phyloP scores from a whole-genome alignment of 139 green algal species.

The Desmodesmus armatus region DNA sequence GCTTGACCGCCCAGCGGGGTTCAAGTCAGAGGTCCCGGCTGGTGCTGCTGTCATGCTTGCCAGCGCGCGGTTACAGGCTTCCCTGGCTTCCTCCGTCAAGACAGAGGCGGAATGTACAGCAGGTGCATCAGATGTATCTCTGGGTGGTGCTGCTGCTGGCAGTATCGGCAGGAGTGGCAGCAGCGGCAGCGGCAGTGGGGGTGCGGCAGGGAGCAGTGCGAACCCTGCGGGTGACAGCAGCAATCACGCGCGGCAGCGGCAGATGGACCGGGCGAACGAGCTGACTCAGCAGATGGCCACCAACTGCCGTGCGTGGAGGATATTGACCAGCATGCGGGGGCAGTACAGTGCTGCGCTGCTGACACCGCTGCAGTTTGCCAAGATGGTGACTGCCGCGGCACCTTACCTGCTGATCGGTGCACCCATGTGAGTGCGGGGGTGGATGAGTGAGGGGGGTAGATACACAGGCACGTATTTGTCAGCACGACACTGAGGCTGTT shows the following conservation, averaged over 20 bases:
- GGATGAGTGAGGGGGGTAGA: neutral
- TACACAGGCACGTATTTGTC: neutral
- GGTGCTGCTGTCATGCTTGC: too few species aligned
- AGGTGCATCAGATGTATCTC: too few species aligned
- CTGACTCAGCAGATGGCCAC: slow-evolving; percentile 6
- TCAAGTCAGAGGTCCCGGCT: too few species aligned
- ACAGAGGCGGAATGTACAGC: too few species aligned
- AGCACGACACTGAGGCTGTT: neutral
- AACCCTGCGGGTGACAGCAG: neutral
- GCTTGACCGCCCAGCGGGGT: too few species aligned
- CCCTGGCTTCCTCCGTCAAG: too few species aligned
- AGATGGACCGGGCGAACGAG: too few species aligned
- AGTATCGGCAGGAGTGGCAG: too few species aligned
- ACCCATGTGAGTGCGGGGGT: neutral
- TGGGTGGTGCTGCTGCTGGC: neutral
- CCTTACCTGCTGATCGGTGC: slow-evolving; percentile 15
- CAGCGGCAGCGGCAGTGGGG: neutral
- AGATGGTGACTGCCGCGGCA: neutral
- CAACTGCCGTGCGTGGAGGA: neutral
- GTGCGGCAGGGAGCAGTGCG: neutral
- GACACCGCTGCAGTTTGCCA: slow-evolving; percentile 1
- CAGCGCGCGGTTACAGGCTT: too few species aligned
- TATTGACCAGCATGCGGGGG: neutral
- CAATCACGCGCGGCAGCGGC: slow-evolving; percentile 8
- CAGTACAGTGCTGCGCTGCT: neutral